Base-by-base conservation (phyloP, 148 eudicot genomes). In the Cornus florida region DNA sequence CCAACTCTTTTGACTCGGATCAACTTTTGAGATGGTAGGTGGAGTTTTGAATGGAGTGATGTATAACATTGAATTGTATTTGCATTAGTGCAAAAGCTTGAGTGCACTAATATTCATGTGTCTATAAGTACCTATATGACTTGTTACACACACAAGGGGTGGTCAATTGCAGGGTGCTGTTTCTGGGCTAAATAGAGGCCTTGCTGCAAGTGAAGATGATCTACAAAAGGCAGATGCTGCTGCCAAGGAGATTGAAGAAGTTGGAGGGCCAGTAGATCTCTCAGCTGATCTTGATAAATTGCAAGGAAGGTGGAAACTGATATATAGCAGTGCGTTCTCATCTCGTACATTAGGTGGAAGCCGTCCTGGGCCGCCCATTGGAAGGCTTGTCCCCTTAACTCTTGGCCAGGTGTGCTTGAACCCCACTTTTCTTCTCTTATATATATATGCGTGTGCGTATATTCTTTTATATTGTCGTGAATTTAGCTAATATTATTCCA, bases 271-370 rank as follows among this genome's bases (percentile, higher is more conserved):
- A 32, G 89, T 95, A 31, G 92, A 95, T 83, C 90, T 95, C 33
- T 77, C 91, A 6, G 79, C 14, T 43, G 91, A 89, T 82, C 84
- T 95, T 17, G 97, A 89, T 65, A 92, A 89, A 84, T 89, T 93
- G 33, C 97, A 95, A 87, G 97, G 99, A 71, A 89, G 89, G 86
- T 95, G 97, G 99, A 95, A 90, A 85, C 70, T 95, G 83, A 67
- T 95, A 69, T 95, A 93, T 65, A 95, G 99, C 87, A 95, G 99
- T 78, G 99, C 93, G 72, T 95, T 95, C 88, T 93, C 99, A n/a
- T 87, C 94, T 78, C 97, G 97, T 22, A 95, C 97, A 72, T 87
- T 95, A 73, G 99, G 99, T 23, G 99, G 97, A 39, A 92, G 97
- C 65, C 97, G 97, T 20, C 97, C 99, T 60, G 99, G 99, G 72